These are phyloP conservation scores for Daldinia concentrica DNA, from an alignment of 495 filamentous ascomycete species.

Conservation along the genomic window DNA sequence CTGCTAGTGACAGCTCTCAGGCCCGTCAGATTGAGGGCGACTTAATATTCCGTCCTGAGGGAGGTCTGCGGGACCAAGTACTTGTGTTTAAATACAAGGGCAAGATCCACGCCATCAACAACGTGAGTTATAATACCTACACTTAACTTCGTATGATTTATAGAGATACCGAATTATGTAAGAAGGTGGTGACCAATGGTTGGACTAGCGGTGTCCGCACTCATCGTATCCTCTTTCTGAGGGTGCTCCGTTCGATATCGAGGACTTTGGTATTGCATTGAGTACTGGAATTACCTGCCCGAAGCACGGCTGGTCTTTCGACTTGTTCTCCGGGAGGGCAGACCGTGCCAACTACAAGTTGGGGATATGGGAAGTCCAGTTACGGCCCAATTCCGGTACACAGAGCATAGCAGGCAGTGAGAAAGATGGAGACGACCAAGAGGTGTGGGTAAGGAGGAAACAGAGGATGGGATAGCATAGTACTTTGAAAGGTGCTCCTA, in stretches of 20 bases:
- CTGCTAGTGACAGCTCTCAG: constrained; percentile 52
- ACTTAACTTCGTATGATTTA: background rate
- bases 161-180: background rate
- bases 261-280: constrained; percentile 65
- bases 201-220: constrained; percentile 66
- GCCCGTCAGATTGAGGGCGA: constrained; percentile 54
- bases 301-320: constrained; percentile 71
- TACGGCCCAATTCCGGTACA: constrained; percentile 51
- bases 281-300: constrained; percentile 66
- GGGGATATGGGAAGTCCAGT: constrained; percentile 66
- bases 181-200: constrained; percentile 30
- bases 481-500: no score
- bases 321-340: constrained; percentile 62
- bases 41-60: constrained; percentile 26
- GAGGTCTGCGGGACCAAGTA: constrained; percentile 64
- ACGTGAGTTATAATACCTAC: constrained; percentile 55
- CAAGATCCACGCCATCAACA: constrained; percentile 67
- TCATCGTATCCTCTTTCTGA: constrained; percentile 65
- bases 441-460: constrained; percentile 65
- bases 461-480: constrained; percentile 51
- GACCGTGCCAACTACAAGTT: constrained; percentile 68
- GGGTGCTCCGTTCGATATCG: constrained; percentile 68
- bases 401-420: constrained; percentile 14
- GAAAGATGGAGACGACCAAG: constrained; percentile 50
- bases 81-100: constrained; percentile 66